These are phyloP conservation scores for Rhododendron griersonianum DNA, from an alignment of 148 eudicot species.

Conservation along the genomic window DNA sequence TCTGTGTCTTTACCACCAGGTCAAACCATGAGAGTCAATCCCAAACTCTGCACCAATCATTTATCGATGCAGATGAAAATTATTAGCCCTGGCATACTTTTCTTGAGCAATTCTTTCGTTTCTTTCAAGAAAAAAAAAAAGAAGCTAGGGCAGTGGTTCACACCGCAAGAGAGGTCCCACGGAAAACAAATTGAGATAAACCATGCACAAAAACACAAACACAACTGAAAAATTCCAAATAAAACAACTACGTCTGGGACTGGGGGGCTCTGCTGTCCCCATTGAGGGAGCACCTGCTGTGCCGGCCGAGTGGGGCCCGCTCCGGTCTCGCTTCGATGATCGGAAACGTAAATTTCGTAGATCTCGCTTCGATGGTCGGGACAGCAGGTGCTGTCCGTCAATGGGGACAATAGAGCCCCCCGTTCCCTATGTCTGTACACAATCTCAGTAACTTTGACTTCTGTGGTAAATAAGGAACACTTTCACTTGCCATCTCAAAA, in stretches of 20 bases:
- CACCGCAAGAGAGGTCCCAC: background rate
- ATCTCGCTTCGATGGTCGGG: no score
- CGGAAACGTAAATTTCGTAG: no score
- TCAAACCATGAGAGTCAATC: no score
- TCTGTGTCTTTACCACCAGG: no score
- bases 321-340: no score
- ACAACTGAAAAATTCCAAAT: background rate
- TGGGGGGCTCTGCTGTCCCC: no score
- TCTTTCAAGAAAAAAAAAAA: background rate
- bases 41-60: no score
- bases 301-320: no score
- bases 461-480: background rate
- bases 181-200: background rate
- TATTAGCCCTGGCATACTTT: background rate
- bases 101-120: background rate
- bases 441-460: background rate
- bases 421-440: background rate
- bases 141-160: background rate
- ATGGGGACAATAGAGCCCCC: no score
- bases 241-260: background rate
- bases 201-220: background rate
- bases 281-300: no score
- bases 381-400: no score
- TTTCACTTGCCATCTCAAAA: background rate
- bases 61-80: background rate